Evolutionary conservation across 139 green algal species (phyloP), one percentile per base, ranked within the genome.

Genomic region (Tetradesmus obliquus): DNA sequence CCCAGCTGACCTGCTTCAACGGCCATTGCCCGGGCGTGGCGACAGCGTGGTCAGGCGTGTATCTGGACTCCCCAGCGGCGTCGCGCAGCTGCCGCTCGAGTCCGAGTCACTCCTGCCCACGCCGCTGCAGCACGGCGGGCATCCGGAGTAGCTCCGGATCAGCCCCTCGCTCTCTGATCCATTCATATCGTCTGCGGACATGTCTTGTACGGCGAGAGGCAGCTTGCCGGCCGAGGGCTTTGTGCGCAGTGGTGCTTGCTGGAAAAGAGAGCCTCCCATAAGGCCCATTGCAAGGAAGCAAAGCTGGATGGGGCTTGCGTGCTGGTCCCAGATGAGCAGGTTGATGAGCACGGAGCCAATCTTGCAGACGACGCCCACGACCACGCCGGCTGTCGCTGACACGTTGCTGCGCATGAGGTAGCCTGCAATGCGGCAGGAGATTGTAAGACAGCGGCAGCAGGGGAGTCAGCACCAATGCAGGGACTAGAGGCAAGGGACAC

Each of bases 351-450:
- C 94, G 9, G 96, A 97, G n/a, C 92, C 87, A 53, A 98, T 94
- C 94, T 99, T 99, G 93, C 97, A 98, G 32, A 98, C 93, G 84
- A 98, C 97, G 83, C 97, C 97, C 13, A 99, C 95, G 20, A 99
- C 95, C 0, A 97, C 97, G 88, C 98, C 98, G 3, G 96, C 90
- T 1, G 97, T 99, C 7, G 97, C 97, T 0, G 94, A 96, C 13
- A 98, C 92, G 71, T 93, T 84, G 86, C 90, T 89, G 22, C 97
- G 93, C 89, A 98, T 94, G 62, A 95, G 82, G 89, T 98, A 98
- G 60, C 90, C 92, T 45, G 32, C 32, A 45, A 45, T 45, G 32
- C 32, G 32, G 32, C 66, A 93, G 54, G 72, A 45, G 32, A 45
- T 45, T 45, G 32, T 45, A 45, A 45, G 32, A 45, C 32, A 45